Base-by-base conservation (phyloP, 345 rosid genomes). In the Brassica carinata region DNA sequence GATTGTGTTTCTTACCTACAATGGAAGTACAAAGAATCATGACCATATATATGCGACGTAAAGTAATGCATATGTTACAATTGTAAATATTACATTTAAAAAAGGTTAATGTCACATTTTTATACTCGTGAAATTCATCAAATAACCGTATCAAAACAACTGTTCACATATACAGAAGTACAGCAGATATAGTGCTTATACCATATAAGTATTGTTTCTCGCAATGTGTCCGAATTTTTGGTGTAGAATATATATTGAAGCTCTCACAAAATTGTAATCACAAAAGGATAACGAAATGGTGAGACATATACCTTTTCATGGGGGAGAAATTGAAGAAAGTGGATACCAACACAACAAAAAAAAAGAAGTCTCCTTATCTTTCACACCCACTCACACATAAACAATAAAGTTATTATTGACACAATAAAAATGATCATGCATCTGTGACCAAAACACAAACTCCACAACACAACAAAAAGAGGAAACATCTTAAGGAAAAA, bases 331-430 rank as follows among this genome's bases (percentile, higher is more conserved):
- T 11, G 38, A 55, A 75, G 72, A 80, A 75, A 75, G 80, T 75
- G 80, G 67, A 69, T 62, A 23, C 76, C 71, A 74, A 63, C 43
- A 67, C 62, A 73, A 57, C 5, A 45, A 45, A 51, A 45, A 51
- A 55, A 29, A 51, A 55, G 23, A 73, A 38, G 75, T 75, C 65
- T 71, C 77, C 74, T 77, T 67, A 71, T 81, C 84, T 72, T 43
- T 76, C 74, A 77, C 48, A 77, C 66, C 81, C 84, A 76, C 74
- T 72, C 81, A 67, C 26, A 64, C 59, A 76, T 57, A 43, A 71
- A 72, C 31, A 58, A 59, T 76, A 58, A 23, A 81, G 40, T 76
- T 64, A 76, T 76, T 57, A 58, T 75, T 64, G 33, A 61, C 27
- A 71, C 79, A 80, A 18, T 6, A 51, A 23, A 57, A 71, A 38